Evolutionary conservation across 495 filamentous ascomycete species (phyloP), one percentile per base, ranked within the genome.

Genomic region (Neurospora sp.): DNA sequence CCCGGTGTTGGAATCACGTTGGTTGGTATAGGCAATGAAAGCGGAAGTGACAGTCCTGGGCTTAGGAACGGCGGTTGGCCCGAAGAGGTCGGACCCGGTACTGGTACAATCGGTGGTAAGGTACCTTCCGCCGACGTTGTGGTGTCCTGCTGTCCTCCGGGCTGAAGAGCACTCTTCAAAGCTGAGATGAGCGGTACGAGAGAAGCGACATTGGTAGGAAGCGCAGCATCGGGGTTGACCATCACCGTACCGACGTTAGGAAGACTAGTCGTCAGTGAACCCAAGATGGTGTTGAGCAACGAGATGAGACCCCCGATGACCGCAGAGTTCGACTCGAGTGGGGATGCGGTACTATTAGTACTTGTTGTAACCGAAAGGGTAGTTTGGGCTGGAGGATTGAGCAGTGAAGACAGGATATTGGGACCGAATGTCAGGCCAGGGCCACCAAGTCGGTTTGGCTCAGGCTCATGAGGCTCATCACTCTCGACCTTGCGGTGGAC

Each of bases 251-350:
- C 48, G 31, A 69, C 18, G 22, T 69, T 31, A 9, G 71, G 20
- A 72, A 72, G 53, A 27, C 41, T 72, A 10, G 61, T 69, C 40
- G 14, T 70, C 4, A 72, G n/a, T 37, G n/a, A 70, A 10, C 40
- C 70, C 40, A 74, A 37, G 18, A 72, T 61, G 20, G 48, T 35
- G 31, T 65, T 71, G 31, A 75, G 22, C 10, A 71, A 37, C 22
- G 74, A 73, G 37, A 75, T 22, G 16, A 75, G 72, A 4, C 72
- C 69, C 20, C 72, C 74, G 5, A 75, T 39, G 18, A 37, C 38
- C 14, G 48, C 65, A 35, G 38, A 41, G 31, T 39, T 39, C 48
- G 72, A 22, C 8, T 70, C 53, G 27, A 37, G 40, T 68, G 44
- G 1, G 9, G 70, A 3, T 14, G 14, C 27, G 31, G 18, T 9